These are phyloP conservation scores for Ustilago cynodontis DNA, from an alignment of 1,284 basidiomycete genomes.

Conservation along the genomic window DNA sequence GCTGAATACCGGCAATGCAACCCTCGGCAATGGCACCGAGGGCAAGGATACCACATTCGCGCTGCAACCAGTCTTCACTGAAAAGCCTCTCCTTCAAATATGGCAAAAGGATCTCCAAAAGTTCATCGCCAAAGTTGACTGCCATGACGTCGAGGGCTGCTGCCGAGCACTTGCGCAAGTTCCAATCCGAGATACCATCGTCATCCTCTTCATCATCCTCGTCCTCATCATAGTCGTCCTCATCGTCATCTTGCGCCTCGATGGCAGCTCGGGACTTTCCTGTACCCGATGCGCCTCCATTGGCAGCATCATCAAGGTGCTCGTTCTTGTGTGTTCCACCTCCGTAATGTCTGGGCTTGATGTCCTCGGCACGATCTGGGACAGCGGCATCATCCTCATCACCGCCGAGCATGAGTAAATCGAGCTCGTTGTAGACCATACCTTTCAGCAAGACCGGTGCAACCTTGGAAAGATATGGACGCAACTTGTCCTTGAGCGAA, in stretches of 20 bases:
- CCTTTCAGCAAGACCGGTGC: slow-evolving; percentile 94
- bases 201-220: slow-evolving; percentile 94
- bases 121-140: slow-evolving; percentile 86
- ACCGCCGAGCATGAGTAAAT: slow-evolving; percentile 93
- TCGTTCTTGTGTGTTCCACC: slow-evolving; percentile 78
- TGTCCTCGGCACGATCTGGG: slow-evolving; percentile 82
- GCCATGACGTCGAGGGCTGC: slow-evolving; percentile 97
- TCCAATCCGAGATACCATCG: slow-evolving; percentile 98
- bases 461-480: slow-evolving; percentile 86
- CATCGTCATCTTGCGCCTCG: slow-evolving; percentile 76
- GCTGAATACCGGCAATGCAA: slow-evolving; percentile 94
- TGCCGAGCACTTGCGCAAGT: slow-evolving; percentile 96
- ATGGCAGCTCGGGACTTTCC: slow-evolving; percentile 66
- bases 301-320: slow-evolving; percentile 57
- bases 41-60: slow-evolving; percentile 95
- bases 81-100: slow-evolving; percentile 94
- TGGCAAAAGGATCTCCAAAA: slow-evolving; percentile 88
- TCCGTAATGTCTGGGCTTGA: slow-evolving; percentile 91
- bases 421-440: slow-evolving; percentile 97
- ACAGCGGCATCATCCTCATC: slow-evolving; percentile 85
- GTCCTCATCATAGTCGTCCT: slow-evolving; percentile 82
- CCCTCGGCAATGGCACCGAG: slow-evolving; percentile 99
- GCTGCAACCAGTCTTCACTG: slow-evolving; percentile 90
- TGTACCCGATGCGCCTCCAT: slow-evolving; percentile 63
- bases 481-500: slow-evolving; percentile 84